Conservation (phyloP, 495 filamentous ascomycete genomes). For the Xanthoparmelia taractica region DNA sequence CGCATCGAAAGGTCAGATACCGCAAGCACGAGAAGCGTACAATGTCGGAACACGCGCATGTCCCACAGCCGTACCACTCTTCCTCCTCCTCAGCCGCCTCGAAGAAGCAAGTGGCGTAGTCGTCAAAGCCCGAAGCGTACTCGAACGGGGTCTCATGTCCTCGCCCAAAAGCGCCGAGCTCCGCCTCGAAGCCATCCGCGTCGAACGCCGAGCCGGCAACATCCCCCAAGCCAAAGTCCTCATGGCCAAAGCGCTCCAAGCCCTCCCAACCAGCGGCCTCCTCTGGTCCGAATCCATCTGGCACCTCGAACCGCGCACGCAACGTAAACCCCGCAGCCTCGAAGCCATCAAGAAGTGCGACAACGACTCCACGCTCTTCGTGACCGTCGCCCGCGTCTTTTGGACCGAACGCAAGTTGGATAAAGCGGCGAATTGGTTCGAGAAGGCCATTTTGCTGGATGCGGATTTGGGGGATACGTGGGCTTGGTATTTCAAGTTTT, state of each 20-base stretch:
- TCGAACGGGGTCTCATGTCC: constrained; percentile 81
- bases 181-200: constrained; percentile 84
- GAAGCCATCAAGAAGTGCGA: constrained; percentile 97
- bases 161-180: constrained; percentile 77
- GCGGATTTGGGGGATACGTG: constrained; percentile 85
- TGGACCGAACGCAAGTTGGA: constrained; percentile 76
- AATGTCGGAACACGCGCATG: constrained; percentile 80
- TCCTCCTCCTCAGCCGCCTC: constrained; percentile 77
- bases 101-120: constrained; percentile 79
- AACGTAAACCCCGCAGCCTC: constrained; percentile 79
- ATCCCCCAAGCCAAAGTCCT: constrained; percentile 72
- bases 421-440: constrained; percentile 91
- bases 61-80: constrained; percentile 73
- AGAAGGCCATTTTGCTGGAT: constrained; percentile 83
- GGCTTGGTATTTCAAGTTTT: constrained; percentile 97
- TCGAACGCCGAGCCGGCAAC: constrained; percentile 86
- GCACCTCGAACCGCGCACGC: constrained; percentile 83
- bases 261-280: constrained; percentile 79
- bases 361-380: constrained; percentile 78
- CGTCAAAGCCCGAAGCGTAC: constrained; percentile 84
- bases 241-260: constrained; percentile 88
- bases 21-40: constrained; percentile 87
- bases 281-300: constrained; percentile 93
- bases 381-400: constrained; percentile 67
- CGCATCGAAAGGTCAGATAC: constrained; percentile 63